phyloP scores from a whole-genome alignment of 257 asterid genomes.

The Solanum virginianum region DNA sequence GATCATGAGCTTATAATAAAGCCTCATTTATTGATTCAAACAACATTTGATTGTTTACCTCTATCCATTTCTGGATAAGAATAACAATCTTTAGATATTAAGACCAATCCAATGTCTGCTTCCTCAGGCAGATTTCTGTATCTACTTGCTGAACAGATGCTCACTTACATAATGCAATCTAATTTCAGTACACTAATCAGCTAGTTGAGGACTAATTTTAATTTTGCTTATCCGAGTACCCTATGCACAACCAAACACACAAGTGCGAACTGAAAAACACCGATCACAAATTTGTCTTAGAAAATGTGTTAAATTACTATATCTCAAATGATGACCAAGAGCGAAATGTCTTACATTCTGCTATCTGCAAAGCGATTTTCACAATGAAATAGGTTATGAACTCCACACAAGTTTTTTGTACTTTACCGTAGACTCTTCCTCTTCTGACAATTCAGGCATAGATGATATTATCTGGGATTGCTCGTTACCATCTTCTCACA shows the following conservation, averaged over 20 bases:
- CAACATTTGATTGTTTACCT: background rate
- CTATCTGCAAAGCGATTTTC: background rate
- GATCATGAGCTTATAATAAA: background rate
- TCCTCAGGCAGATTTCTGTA: background rate
- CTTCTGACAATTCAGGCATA: background rate
- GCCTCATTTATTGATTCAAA: background rate
- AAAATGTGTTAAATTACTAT: background rate
- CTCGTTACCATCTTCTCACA: background rate
- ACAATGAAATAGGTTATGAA: background rate
- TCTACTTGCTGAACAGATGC: background rate
- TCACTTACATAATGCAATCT: background rate
- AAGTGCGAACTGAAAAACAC: background rate
- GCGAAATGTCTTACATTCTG: background rate
- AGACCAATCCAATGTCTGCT: background rate
- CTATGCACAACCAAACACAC: background rate
- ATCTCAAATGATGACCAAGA: background rate
- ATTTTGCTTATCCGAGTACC: background rate
- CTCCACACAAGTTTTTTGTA: background rate
- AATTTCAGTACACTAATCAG: background rate
- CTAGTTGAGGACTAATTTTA: background rate
- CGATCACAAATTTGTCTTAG: background rate
- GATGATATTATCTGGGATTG: background rate
- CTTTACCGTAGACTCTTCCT: background rate
- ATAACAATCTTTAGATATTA: background rate
- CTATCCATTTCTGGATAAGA: background rate